Evolutionary conservation across 176 grass and related monocot genomes (phyloP).

Genomic region (Alloteropsis semialata): DNA sequence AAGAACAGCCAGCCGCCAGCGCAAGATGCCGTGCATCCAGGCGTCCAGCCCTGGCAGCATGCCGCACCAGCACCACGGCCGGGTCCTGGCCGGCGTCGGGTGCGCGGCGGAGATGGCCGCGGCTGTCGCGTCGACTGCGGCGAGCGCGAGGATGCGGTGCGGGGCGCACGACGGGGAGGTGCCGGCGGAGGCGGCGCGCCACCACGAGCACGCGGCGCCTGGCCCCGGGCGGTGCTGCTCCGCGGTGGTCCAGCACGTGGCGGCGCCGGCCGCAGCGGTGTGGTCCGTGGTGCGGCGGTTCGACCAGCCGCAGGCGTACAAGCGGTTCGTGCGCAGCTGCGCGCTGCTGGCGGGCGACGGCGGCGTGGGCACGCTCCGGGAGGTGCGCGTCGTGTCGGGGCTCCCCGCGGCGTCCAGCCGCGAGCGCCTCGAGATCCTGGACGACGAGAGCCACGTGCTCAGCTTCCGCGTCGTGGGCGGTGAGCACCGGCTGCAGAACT

Average conservation of each 20-base stretch:
- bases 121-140: neutral
- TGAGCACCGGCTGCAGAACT: slow-evolving; percentile 88
- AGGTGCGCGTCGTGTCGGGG: slow-evolving; percentile 88
- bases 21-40: slow-evolving; percentile 66
- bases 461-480: slow-evolving; percentile 90
- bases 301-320: slow-evolving; percentile 92
- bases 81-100: slow-evolving; percentile 27
- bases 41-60: slow-evolving; percentile 52
- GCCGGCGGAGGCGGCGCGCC: slow-evolving; percentile 60
- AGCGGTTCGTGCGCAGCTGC: slow-evolving; percentile 90
- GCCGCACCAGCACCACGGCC: slow-evolving; percentile 46
- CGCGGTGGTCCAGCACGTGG: slow-evolving; percentile 73
- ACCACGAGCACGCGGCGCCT: slow-evolving; percentile 66
- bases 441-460: slow-evolving; percentile 90
- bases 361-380: slow-evolving; percentile 80
- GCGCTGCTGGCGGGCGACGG: slow-evolving; percentile 71
- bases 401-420: slow-evolving; percentile 79
- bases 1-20: neutral
- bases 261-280: slow-evolving; percentile 65
- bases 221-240: slow-evolving; percentile 74
- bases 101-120: slow-evolving; percentile 29
- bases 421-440: slow-evolving; percentile 89
- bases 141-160: neutral
- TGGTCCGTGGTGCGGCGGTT: slow-evolving; percentile 95
- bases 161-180: slow-evolving; percentile 51